phyloP scores from a whole-genome alignment of 139 green algal genomes.

The Ulvella scutata region DNA sequence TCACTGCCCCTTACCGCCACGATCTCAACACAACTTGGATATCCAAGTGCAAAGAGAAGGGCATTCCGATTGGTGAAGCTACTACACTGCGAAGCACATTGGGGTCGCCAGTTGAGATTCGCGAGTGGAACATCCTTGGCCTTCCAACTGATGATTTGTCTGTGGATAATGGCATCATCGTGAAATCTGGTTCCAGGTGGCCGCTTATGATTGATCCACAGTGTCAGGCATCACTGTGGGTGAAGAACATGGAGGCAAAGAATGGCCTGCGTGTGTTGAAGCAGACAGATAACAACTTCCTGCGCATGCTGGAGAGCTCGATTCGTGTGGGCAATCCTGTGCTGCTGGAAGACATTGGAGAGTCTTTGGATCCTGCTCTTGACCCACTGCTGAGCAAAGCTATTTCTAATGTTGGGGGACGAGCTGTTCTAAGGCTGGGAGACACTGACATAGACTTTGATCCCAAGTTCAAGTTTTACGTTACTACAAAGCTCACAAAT shows the following conservation, averaged over 20 bases:
- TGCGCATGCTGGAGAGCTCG: constrained; percentile 57
- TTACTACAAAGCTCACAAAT: constrained; percentile 56
- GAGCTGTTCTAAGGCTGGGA: constrained; percentile 54
- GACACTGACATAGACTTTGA: constrained; percentile 67
- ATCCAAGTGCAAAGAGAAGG: background rate
- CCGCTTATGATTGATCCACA: constrained; percentile 80
- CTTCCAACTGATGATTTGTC: constrained; percentile 62
- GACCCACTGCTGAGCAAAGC: constrained; percentile 60
- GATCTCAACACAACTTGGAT: background rate
- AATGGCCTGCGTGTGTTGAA: constrained; percentile 56
- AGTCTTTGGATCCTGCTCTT: constrained; percentile 58
- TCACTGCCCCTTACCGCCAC: constrained; percentile 55
- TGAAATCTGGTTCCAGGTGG: constrained; percentile 57
- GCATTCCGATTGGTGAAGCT: constrained; percentile 33
- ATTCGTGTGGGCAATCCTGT: constrained; percentile 53
- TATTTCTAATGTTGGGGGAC: constrained; percentile 16
- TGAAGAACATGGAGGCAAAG: constrained; percentile 61
- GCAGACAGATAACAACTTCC: constrained; percentile 52
- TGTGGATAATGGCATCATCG: constrained; percentile 68
- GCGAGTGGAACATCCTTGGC: constrained; percentile 63
- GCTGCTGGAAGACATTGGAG: constrained; percentile 59
- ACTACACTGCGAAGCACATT: constrained; percentile 39
- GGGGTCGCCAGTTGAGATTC: constrained; percentile 47
- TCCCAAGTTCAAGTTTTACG: constrained; percentile 64
- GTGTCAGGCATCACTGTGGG: constrained; percentile 63